Conservation (phyloP, 305 asterid genomes). For the Rubia tinctorum region DNA sequence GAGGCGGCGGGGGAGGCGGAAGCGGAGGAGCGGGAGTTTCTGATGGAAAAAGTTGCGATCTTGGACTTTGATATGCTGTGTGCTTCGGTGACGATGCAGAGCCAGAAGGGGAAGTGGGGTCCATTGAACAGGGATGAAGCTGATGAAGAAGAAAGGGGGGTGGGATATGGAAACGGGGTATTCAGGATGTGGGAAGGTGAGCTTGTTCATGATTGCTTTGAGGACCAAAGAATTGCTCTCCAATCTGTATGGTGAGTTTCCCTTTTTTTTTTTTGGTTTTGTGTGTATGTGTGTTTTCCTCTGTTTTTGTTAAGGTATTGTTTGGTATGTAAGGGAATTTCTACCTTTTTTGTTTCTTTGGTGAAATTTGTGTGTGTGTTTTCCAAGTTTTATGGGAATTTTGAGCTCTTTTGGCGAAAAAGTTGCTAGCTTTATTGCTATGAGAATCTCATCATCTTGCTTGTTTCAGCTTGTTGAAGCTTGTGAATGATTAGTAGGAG, state of each 20-base stretch:
- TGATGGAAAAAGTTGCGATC: constrained; percentile 51
- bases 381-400: neutral
- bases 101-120: constrained; percentile 67
- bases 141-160: constrained; percentile 26
- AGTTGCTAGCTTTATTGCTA: neutral
- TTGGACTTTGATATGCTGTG: constrained; percentile 89
- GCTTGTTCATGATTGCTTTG: constrained; percentile 65
- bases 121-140: constrained; percentile 31
- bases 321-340: neutral
- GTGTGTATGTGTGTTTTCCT: neutral
- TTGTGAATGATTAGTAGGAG: neutral
- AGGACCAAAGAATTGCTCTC: constrained; percentile 70
- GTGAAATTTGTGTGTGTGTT: neutral
- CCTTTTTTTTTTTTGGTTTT: neutral
- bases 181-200: constrained; percentile 98
- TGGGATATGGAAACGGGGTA: constrained; percentile 24
- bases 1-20: constrained; percentile 33
- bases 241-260: constrained; percentile 69
- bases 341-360: neutral
- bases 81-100: constrained; percentile 80
- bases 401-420: neutral
- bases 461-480: neutral
- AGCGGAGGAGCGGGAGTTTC: constrained; percentile 50
- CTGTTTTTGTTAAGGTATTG: neutral
- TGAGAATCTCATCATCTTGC: neutral